Evolutionary conservation across 2,329 filamentous ascomycete species (phyloP), one percentile per base, ranked within the genome.

Genomic region (Periconia digitata): DNA sequence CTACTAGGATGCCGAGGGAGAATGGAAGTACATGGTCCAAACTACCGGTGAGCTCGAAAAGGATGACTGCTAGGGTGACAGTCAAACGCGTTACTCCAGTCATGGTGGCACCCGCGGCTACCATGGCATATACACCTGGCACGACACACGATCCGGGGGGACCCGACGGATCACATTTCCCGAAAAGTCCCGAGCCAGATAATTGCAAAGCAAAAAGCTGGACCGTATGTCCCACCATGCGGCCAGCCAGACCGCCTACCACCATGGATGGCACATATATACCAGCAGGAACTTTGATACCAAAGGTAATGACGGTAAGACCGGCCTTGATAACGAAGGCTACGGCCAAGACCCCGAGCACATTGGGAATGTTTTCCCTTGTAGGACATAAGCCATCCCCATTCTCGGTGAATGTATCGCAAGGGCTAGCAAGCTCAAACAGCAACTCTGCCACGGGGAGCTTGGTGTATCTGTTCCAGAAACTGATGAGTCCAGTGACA

Each of bases 211-310:
- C 90, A 44, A 89, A 72, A 72, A 88, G 91, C 67, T 97, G 92
- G 0, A 92, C 85, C 6, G 85, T 71, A 68, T 97, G 94, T 1
- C 94, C 94, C 12, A 96, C 83, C 38, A 94, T 85, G 7, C 92
- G 85, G 23, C 92, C 92, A 76, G 96, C 86, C 16, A 99, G 76
- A 63, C 94, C 94, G 55, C 94, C 94, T 16, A 97, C 90, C 22
- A 97, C 94, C 94, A 99, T 99, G 60, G 92, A 96, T 3, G 94
- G 94, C 1, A 99, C 92, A 62, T 99, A 99, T 59, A 99, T 96
- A 54, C 94, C 94, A 1, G 92, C 91, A 8, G 94, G 94, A 0
- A 97, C 85, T 79, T 97, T 97, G 66, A 96, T 92, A 21, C 92
- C 92, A 72, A 97, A 97, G 0, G 92, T 96, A 56, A 96, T 86